Base-by-base conservation (phyloP, 345 rosid species). In the Erysimum cheiranthoides region DNA sequence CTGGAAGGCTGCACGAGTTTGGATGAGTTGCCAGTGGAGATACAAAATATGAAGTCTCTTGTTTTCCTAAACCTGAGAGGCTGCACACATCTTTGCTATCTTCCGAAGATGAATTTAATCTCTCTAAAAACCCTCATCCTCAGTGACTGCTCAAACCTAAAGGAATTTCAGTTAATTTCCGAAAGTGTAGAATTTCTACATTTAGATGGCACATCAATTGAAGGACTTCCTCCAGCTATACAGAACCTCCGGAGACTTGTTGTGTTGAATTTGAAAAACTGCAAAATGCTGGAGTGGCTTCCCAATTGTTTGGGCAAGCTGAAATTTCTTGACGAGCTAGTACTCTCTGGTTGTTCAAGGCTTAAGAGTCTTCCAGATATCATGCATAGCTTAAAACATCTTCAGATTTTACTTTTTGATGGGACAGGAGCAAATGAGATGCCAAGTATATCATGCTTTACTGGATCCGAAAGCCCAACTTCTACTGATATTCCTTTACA, bases 1-100 rank as follows among this genome's bases (percentile, higher is more conserved):
- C 62, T 82, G 9, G 36, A 31, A n/a, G 54, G 57, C 0, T 82
- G 85, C 66, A 35, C 7, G 12, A 53, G 18, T 21, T 50, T 77
- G 53, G 21, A 10, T 40, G 47, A 46, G 11, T 39, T 38, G 0
- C 53, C 66, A 0, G 17, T 30, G 6, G 66, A 61, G 34, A 27
- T 75, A 5, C 3, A 46, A 68, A 36, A 66, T 10, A 62, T 66
- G 49, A 21, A 58, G 11, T 40, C 52, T 14, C 76, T 81, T 0
- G 47, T 49, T 8, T 10, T 1, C 6, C 4, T 80, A 34, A 32
- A 9, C 9, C n/a, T 80, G n/a, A 56, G 38, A 52, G 74, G 54
- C 18, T 80, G 77, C 17, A 52, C 1, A 4, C 17, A 43, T 21
- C 74, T 70, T 16, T 8, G 2, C 5, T 38, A n/a, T 38, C 65